These are phyloP conservation scores for Elsinoe arachidis DNA, from an alignment of 2,329 filamentous ascomycete species.

Conservation along the genomic window DNA sequence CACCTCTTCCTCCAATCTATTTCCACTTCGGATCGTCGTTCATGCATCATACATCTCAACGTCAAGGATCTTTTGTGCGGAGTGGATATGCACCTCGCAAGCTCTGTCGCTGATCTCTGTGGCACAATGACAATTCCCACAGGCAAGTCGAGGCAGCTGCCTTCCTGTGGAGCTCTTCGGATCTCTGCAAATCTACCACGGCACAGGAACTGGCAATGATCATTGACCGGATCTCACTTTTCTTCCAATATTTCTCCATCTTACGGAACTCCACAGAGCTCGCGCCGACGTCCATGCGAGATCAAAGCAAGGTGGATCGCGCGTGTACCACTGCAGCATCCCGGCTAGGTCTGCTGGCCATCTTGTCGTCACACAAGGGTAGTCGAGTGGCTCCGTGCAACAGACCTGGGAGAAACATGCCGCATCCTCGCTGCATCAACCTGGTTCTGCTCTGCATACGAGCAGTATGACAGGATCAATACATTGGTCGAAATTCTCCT, in stretches of 20 bases:
- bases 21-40: constrained; percentile 8
- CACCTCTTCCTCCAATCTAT: not conserved
- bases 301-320: constrained; percentile 3
- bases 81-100: constrained; percentile 3
- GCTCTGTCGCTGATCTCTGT: not conserved
- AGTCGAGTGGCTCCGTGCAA: not conserved
- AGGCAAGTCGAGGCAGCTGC: not conserved
- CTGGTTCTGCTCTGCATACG: not conserved
- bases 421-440: not conserved
- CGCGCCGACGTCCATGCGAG: not conserved
- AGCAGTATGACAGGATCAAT: not conserved
- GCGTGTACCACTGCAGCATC: not conserved
- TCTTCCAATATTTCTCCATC: not conserved
- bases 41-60: constrained; percentile 2
- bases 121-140: not conserved
- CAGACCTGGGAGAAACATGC: not conserved
- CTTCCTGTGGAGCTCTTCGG: not conserved
- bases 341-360: not conserved
- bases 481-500: constrained; percentile 1
- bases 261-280: constrained; percentile 1
- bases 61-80: not conserved
- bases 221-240: not conserved
- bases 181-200: not conserved
- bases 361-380: not conserved
- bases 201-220: constrained; percentile 5